Percentiles rank a stretch among this genome's conserved stretches.
Conservation (phyloP, 495 filamentous ascomycete genomes). For the Collariella sp. region DNA sequence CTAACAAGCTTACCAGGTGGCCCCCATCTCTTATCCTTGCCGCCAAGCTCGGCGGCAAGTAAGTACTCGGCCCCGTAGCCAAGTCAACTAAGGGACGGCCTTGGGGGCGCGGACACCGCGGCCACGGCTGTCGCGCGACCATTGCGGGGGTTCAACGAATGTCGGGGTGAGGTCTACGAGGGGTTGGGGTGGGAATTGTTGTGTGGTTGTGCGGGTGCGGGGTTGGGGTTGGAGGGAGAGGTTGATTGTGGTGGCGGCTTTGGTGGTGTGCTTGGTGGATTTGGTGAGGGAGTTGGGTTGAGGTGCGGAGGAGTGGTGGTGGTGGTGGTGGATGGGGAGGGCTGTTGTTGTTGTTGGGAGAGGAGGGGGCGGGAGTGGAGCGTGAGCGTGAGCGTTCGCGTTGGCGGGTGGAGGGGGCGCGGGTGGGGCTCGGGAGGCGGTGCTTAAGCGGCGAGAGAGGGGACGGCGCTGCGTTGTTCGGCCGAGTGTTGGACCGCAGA, state of each 20-base stretch:
- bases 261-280: neutral
- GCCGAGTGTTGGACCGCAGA: conserved; percentile 38
- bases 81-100: conserved; percentile 56
- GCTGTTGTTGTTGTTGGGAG: neutral
- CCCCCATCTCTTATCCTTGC: conserved; percentile 1
- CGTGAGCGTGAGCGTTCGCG: neutral
- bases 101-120: conserved; percentile 54
- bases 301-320: neutral
- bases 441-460: conserved; percentile 10
- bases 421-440: conserved; percentile 7
- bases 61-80: conserved; percentile 23
- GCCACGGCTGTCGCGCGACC: conserved; percentile 51
- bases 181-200: conserved; percentile 23
- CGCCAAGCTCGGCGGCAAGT: neutral
- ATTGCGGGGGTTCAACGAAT: conserved; percentile 69
- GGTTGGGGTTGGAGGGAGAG: neutral
- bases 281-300: neutral
- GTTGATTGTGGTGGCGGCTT: neutral
- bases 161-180: conserved; percentile 67
- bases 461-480: conserved; percentile 20
- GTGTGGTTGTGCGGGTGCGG: conserved; percentile 37
- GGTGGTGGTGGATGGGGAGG: neutral
- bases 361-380: neutral
- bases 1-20: conserved; percentile 6
- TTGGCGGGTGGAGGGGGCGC: neutral